phyloP scores from a whole-genome alignment of 371 early-diverging fungal species.

The Umbelopsis sp. region DNA sequence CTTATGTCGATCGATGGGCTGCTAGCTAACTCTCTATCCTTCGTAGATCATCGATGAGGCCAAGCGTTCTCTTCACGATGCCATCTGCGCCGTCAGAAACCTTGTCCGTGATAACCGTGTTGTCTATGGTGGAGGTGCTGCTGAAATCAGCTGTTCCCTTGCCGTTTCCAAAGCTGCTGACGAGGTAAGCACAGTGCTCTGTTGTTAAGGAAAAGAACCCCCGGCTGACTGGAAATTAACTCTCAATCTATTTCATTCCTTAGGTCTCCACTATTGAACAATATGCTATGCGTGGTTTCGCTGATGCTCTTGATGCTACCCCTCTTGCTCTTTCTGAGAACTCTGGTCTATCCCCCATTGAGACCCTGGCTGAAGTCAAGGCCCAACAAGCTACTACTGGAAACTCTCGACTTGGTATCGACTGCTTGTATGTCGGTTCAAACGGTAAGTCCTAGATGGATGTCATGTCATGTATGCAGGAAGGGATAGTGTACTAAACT shows the following conservation, averaged over 20 bases:
- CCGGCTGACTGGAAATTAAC: neutral
- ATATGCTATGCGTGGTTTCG: slow-evolving; percentile 98
- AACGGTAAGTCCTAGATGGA: slow-evolving; percentile 57
- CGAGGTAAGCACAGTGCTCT: slow-evolving; percentile 46
- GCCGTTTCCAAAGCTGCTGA: slow-evolving; percentile 95
- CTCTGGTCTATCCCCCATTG: slow-evolving; percentile 96
- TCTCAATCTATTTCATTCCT: neutral
- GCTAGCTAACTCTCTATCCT: neutral
- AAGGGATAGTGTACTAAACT: neutral
- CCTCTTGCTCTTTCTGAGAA: slow-evolving; percentile 98
- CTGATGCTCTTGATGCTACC: slow-evolving; percentile 95
- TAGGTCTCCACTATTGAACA: slow-evolving; percentile 91
- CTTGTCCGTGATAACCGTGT: slow-evolving; percentile 96
- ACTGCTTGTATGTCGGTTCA: slow-evolving; percentile 91
- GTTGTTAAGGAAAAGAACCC: slow-evolving; percentile 7
- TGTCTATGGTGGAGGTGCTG: slow-evolving; percentile 99
- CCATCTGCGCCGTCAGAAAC: slow-evolving; percentile 99
- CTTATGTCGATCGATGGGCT: neutral
- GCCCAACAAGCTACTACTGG: slow-evolving; percentile 88
- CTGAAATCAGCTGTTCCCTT: slow-evolving; percentile 96
- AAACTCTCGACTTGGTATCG: slow-evolving; percentile 93
- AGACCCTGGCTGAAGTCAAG: slow-evolving; percentile 93
- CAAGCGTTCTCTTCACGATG: slow-evolving; percentile 99
- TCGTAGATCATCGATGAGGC: slow-evolving; percentile 97
- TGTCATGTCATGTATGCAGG: neutral